Conservation (phyloP, 2,329 filamentous ascomycete genomes). For the Trichothecium roseum region DNA sequence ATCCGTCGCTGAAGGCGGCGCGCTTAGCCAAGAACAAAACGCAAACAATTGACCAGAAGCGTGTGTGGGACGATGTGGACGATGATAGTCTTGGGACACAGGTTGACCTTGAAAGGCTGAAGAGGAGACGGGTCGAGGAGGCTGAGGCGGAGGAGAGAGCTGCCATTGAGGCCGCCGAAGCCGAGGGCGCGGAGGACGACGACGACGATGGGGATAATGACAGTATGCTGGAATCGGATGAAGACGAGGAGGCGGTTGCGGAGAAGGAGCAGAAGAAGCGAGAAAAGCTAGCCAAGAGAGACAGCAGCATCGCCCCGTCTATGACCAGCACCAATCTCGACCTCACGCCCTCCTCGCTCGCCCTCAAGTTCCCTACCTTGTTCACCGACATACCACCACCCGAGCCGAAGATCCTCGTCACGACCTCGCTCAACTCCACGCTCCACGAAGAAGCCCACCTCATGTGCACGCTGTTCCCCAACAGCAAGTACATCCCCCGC, state of each 20-base stretch:
- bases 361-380: constrained; percentile 51
- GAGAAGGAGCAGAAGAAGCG: constrained; percentile 31
- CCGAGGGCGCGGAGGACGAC: constrained; percentile 30
- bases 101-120: constrained; percentile 50
- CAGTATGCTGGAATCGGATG: constrained; percentile 67
- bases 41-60: constrained; percentile 73
- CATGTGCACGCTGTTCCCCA: constrained; percentile 75
- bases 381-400: constrained; percentile 49
- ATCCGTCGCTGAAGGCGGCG: constrained; percentile 64
- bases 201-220: constrained; percentile 53
- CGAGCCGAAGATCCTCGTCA: constrained; percentile 79
- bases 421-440: constrained; percentile 79
- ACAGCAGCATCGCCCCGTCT: constrained; percentile 44
- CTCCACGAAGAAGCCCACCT: constrained; percentile 75
- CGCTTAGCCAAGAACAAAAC: constrained; percentile 72
- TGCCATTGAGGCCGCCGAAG: constrained; percentile 29
- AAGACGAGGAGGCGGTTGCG: constrained; percentile 37
- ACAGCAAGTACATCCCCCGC: constrained; percentile 76
- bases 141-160: constrained; percentile 39
- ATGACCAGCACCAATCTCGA: constrained; percentile 55
- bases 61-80: constrained; percentile 76
- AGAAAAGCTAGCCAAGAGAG: constrained; percentile 32
- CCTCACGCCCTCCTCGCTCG: constrained; percentile 47
- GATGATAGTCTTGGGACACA: constrained; percentile 45
- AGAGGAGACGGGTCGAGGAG: constrained; percentile 45